Base-by-base conservation (phyloP, 140 eudicot genomes). In the Oenanthe javanica region DNA sequence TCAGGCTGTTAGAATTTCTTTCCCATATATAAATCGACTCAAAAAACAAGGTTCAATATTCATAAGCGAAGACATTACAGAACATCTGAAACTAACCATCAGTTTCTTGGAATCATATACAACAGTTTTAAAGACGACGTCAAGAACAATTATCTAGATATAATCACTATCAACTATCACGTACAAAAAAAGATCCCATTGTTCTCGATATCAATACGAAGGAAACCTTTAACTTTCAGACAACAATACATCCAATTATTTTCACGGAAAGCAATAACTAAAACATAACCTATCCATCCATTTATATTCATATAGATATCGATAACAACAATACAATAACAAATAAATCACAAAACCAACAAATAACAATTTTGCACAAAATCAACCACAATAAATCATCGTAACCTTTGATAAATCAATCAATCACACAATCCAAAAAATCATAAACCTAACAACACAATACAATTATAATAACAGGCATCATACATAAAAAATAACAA, bases 1-100 rank as follows among this genome's bases (percentile, higher is more conserved):
- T 6, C 12, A 81, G 57, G 25, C 23, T 23, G 79, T 64, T 70
- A 72, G 61, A 25, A 42, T 49, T 25, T 13, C 50, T 7, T 25
- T 42, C 0, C 50, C 0, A 77, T 5, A 77, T 8, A 55, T 36
- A 77, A 9, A 54, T 0, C 55, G 27, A 42, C 25, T 42, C 51
- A 72, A 43, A 16, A 16, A 42, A 72, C 8, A 10, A 42, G 9
- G 31, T 31, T 18, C 6, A n/a, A 78, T 49, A 76, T 36, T 75
- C 64, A 72, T 6, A 77, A 9, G 70, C 38, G 4, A 5, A 63
- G 38, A 63, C 36, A 10, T 63, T 0, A 63, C 15, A 23, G 23
- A 47, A 67, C 38, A 80, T 80, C n/a, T 42, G 42, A 80, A 77
- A 67, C 27, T 61, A 77, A 45, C 25, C 42, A 77, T 55, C 76